phyloP scores from a whole-genome alignment of 2,329 filamentous ascomycete genomes.

The Exophiala dermatitidis region DNA sequence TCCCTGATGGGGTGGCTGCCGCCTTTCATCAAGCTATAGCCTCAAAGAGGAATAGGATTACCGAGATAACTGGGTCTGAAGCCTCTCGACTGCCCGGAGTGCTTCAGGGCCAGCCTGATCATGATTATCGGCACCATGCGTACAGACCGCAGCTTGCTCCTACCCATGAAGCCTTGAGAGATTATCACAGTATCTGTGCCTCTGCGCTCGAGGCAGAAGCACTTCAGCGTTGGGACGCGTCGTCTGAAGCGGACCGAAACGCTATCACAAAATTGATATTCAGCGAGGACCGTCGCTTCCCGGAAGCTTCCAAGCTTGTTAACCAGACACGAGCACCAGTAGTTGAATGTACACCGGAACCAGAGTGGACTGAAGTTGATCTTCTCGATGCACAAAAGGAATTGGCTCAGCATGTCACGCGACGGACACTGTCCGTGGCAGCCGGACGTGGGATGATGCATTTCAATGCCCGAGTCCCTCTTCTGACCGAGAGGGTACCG shows the following conservation, averaged over 20 bases:
- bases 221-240: constrained; percentile 61
- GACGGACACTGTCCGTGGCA: constrained; percentile 80
- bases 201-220: constrained; percentile 43
- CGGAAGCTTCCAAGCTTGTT: constrained; percentile 77
- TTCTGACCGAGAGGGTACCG: constrained; percentile 86
- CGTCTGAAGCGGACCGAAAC: constrained; percentile 75
- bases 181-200: constrained; percentile 68
- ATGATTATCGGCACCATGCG: not conserved
- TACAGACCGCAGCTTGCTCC: constrained; percentile 5
- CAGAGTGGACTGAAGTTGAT: constrained; percentile 75
- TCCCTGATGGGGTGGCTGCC: constrained; percentile 76
- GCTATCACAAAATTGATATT: constrained; percentile 80
- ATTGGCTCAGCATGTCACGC: constrained; percentile 75
- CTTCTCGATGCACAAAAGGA: constrained; percentile 89
- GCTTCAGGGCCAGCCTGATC: not conserved
- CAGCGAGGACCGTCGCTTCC: constrained; percentile 79
- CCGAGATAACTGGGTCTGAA: not conserved
- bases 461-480: constrained; percentile 76
- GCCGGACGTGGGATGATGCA: constrained; percentile 80
- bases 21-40: constrained; percentile 77
- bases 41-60: constrained; percentile 7
- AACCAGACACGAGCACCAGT: constrained; percentile 74
- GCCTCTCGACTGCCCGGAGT: not conserved
- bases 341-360: constrained; percentile 67
- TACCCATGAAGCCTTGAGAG: constrained; percentile 59